Base-by-base conservation (phyloP, 129 eudicot species). In the carrot (Daucus carota) region DNA sequence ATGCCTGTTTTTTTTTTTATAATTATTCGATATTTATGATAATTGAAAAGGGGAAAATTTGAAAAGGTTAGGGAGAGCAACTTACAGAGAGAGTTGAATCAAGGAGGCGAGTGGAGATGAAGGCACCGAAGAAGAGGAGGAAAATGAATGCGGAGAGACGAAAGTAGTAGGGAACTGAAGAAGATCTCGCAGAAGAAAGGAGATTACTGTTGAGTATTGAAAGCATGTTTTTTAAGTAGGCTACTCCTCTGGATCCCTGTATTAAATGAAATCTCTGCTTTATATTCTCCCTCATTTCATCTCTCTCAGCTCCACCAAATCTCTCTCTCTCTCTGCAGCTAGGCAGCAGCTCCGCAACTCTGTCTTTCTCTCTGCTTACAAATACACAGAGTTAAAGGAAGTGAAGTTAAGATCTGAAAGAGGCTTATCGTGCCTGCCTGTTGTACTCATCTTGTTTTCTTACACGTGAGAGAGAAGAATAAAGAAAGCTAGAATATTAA, bases 11-110 rank as follows among this genome's bases (percentile, higher is more conserved):
- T n/a, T n/a, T n/a, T n/a, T n/a, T n/a, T n/a, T n/a, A n/a, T 36
- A 36, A 36, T 36, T 36, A 1, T 36, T 36, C 3, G 40, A 36
- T 36, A 36, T 36, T 13, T 1, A 10, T 3, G 38, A 26, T 13
- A 32, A 31, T 3, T 31, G 5, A 0, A 31, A 32, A 31, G 2
- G 4, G 11, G 16, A 65, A 13, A 29, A 31, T 26, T 28, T 65
- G 12, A 1, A 8, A 29, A 62, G 4, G 24, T 26, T 33, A 68
- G 40, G 44, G 20, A 26, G 17, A 69, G 24, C 3, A 41, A 71
- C 75, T 71, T 71, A 71, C 75, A 7, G 75, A 4, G 43, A 71
- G 54, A 17, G 54, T 71, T 28, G 75, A 71, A 71, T 71, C 75
- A 13, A 71, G 57, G 57, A 71, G 75, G 57, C 75, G 75, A 1